Evolutionary conservation across 2,329 filamentous ascomycete species (phyloP).

Genomic region (Endothia cerciana): DNA sequence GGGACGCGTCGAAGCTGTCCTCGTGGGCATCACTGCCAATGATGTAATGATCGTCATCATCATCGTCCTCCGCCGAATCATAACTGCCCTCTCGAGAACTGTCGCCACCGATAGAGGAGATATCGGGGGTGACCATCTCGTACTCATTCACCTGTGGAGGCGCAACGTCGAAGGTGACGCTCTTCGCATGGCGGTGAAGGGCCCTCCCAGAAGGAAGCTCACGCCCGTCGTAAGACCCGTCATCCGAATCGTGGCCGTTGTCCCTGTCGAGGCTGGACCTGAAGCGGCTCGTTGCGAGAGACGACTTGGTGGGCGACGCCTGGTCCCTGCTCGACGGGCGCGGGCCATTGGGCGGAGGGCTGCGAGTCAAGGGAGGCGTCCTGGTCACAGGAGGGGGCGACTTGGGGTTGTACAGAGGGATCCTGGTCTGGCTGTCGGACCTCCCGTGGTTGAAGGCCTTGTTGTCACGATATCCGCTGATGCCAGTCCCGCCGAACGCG

Average conservation of each 20-base stretch:
- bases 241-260: conserved; percentile 69
- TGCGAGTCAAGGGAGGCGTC: conserved; percentile 42
- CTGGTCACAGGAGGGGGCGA: conserved; percentile 44
- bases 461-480: conserved; percentile 57
- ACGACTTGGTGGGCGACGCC: conserved; percentile 85
- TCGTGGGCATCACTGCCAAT: conserved; percentile 67
- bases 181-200: conserved; percentile 87
- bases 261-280: conserved; percentile 73
- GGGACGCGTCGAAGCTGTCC: conserved; percentile 93
- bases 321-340: conserved; percentile 63
- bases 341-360: conserved; percentile 50
- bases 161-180: conserved; percentile 93
- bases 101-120: conserved; percentile 88
- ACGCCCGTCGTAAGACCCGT: conserved; percentile 61
- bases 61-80: conserved; percentile 78
- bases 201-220: conserved; percentile 67
- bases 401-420: conserved; percentile 61
- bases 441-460: conserved; percentile 50
- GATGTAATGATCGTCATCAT: conserved; percentile 64
- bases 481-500: conserved; percentile 63
- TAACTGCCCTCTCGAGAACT: conserved; percentile 93
- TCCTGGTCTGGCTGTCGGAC: conserved; percentile 63
- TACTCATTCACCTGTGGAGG: conserved; percentile 97
- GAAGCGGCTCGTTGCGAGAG: conserved; percentile 71
- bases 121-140: conserved; percentile 94